Percentiles rank a stretch among this genome's conserved stretches.
phyloP scores from a whole-genome alignment of 495 filamentous ascomycete species.

The Aspergillus funiculosus region DNA sequence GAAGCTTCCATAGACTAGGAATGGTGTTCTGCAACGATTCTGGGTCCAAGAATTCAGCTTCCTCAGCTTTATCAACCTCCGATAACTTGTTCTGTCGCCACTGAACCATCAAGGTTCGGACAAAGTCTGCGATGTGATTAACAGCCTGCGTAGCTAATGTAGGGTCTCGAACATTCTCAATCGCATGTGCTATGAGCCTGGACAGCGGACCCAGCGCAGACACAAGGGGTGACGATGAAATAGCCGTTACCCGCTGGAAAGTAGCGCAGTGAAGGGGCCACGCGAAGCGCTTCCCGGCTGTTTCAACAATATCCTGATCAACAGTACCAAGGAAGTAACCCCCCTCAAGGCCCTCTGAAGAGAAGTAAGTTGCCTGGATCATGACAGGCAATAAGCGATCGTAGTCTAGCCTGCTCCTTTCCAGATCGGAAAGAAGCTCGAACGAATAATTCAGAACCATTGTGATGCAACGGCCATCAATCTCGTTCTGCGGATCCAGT shows the following conservation, averaged over 20 bases:
- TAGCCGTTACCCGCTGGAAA: conserved; percentile 48
- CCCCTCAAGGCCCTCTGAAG: conserved; percentile 69
- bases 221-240: conserved; percentile 63
- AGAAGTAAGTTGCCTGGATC: conserved; percentile 60
- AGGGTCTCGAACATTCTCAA: conserved; percentile 59
- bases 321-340: conserved; percentile 77
- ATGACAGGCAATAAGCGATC: conserved; percentile 68
- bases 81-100: conserved; percentile 85
- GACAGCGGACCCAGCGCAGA: conserved; percentile 74
- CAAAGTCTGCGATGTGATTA: conserved; percentile 68
- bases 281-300: conserved; percentile 56
- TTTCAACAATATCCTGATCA: conserved; percentile 65
- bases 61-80: conserved; percentile 73
- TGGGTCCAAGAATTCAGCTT: conserved; percentile 58
- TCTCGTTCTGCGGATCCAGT: conserved; percentile 39
- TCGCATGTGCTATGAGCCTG: conserved; percentile 63
- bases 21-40: conserved; percentile 66
- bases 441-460: conserved; percentile 78
- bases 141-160: conserved; percentile 57
- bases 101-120: conserved; percentile 62
- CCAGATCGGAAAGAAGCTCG: conserved; percentile 57
- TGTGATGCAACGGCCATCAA: conserved; percentile 57
- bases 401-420: conserved; percentile 59
- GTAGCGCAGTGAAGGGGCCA: conserved; percentile 63
- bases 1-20: conserved; percentile 71